Evolutionary conservation across 495 filamentous ascomycete species (phyloP).

Genomic region (Aspergillus hancockii): DNA sequence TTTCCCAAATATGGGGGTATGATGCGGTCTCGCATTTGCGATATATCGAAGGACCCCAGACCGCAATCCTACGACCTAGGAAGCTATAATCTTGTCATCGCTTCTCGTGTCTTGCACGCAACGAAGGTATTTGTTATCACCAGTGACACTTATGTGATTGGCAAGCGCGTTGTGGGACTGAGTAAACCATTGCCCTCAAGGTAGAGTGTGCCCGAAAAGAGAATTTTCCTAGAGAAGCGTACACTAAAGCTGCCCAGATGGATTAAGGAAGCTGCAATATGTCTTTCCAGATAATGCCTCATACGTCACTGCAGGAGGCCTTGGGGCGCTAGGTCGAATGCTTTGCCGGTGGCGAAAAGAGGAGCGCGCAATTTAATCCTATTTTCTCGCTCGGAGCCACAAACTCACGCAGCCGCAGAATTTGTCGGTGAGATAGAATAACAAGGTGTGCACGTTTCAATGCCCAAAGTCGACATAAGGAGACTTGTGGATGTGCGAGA

Average conservation of each 20-base stretch:
- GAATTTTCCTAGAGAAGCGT: background rate
- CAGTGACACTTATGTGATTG: background rate
- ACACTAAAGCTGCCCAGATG: background rate
- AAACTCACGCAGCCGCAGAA: background rate
- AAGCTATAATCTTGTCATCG: conserved; percentile 1
- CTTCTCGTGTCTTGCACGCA: conserved; percentile 1
- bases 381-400: conserved; percentile 16
- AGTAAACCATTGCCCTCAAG: background rate
- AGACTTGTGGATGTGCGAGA: conserved; percentile 24
- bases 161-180: background rate
- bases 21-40: background rate
- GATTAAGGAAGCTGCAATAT: background rate
- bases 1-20: background rate
- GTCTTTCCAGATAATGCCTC: conserved; percentile 10
- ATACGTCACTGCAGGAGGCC: conserved; percentile 39
- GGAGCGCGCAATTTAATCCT: conserved; percentile 35
- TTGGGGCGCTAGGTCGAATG: conserved; percentile 44
- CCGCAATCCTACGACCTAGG: background rate
- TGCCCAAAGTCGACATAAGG: conserved; percentile 43
- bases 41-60: background rate
- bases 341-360: conserved; percentile 35
- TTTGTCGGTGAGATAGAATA: conserved; percentile 14
- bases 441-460: conserved; percentile 20
- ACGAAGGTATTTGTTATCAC: conserved; percentile 1
- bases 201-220: background rate